Percentiles rank a stretch among this genome's conserved stretches.
Conservation (phyloP, 148 eudicot species). For the Oxyria digyna region DNA sequence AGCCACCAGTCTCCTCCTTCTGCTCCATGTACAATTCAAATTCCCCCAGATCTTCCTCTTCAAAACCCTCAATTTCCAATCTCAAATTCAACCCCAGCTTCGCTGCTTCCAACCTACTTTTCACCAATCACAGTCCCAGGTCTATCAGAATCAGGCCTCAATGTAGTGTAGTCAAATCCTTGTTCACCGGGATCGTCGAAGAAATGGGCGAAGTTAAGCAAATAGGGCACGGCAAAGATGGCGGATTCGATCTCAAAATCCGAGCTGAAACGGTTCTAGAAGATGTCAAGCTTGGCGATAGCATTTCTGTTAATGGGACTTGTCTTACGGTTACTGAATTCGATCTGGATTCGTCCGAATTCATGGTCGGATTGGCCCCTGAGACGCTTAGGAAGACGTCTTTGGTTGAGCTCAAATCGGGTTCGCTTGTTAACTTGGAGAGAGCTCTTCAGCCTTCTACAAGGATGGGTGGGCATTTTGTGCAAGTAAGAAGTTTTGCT, state of each 20-base stretch:
- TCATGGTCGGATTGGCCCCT: conserved; percentile 66
- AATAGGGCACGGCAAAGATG: conserved; percentile 38
- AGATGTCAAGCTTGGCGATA: conserved; percentile 79
- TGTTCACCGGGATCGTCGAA: conserved; percentile 91
- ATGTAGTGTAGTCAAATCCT: conserved; percentile 18
- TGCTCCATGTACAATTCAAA: neutral
- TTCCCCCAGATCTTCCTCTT: conserved; percentile 12
- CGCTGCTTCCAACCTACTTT: neutral
- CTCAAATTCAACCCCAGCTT: neutral
- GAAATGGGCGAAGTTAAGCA: conserved; percentile 68
- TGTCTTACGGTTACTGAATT: conserved; percentile 80
- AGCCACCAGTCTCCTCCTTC: neutral
- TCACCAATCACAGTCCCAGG: conserved; percentile 12
- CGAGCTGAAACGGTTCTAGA: conserved; percentile 50
- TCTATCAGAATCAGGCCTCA: conserved; percentile 14
- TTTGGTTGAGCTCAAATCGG: conserved; percentile 47
- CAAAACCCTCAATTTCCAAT: conserved; percentile 13
- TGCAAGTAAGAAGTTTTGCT: conserved; percentile 24
- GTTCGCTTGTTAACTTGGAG: conserved; percentile 76
- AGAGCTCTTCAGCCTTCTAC: conserved; percentile 80
- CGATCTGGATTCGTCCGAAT: conserved; percentile 28
- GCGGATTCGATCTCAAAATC: conserved; percentile 59
- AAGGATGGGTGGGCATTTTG: conserved; percentile 97
- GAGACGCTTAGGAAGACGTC: conserved; percentile 81
- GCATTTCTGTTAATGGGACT: conserved; percentile 84